These are phyloP conservation scores for Kandelia obovata DNA, from an alignment of 345 rosid genomes.

Conservation along the genomic window DNA sequence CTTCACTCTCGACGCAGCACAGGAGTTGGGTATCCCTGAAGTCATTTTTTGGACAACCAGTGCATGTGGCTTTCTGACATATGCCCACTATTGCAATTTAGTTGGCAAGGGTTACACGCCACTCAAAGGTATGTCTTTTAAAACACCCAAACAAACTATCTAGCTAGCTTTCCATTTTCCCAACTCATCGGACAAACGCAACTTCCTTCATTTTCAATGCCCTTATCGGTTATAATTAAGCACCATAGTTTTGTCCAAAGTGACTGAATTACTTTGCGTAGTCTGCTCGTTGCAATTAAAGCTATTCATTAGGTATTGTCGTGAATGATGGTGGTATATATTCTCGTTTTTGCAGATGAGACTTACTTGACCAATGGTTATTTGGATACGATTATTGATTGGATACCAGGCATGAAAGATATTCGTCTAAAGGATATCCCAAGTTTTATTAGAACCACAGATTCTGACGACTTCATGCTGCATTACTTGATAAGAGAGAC, in stretches of 20 bases:
- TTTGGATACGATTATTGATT: conserved; percentile 14
- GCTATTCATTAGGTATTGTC: too few relatives aligned
- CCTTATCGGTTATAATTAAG: too few relatives aligned
- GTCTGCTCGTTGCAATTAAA: too few relatives aligned
- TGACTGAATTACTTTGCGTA: too few relatives aligned
- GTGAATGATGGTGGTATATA: too few relatives aligned
- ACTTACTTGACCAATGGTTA: conserved; percentile 14
- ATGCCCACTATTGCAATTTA: conserved; percentile 1
- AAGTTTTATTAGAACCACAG: conserved; percentile 15
- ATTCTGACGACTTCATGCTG: conserved; percentile 8
- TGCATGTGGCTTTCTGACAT: conserved; percentile 17
- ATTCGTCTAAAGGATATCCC: conserved; percentile 18
- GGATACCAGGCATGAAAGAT: conserved; percentile 18
- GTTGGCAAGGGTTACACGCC: conserved; percentile 12
- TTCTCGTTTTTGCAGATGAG: conserved; percentile 8
- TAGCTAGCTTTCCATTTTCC: too few relatives aligned
- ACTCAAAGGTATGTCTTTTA: conserved; percentile 8
- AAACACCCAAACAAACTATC: too few relatives aligned
- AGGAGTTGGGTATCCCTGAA: conserved; percentile 11
- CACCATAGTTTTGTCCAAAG: too few relatives aligned
- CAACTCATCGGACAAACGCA: too few relatives aligned
- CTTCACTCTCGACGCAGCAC: conserved; percentile 18
- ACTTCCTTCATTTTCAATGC: too few relatives aligned
- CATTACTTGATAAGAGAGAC: background rate
- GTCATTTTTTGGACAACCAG: conserved; percentile 22